Evolutionary conservation across 768 basidiomycete genomes (phyloP), one percentile per base, ranked within the genome.

Genomic region (Kwoniella newhampshirensis): DNA sequence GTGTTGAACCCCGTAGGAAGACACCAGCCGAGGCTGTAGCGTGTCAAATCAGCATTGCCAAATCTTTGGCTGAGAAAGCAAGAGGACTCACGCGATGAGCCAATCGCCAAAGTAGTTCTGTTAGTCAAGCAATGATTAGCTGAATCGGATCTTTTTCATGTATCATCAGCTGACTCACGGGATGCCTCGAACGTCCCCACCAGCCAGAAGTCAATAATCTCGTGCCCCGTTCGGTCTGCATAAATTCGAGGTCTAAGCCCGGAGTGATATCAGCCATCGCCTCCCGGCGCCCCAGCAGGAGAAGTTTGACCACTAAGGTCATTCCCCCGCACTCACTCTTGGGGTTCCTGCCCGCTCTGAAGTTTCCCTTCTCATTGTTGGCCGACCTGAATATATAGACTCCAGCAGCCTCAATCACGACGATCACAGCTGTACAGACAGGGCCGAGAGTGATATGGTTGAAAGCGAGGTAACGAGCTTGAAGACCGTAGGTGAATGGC

Each of bases 161-260:
- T 4, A 27, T n/a, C 42, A 36, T 12, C 17, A 41, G 3, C 18
- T 32, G 15, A 60, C 74, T 63, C 42, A 75, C 74, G 26, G 96
- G 96, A 77, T 99, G 96, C 37, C 89, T 83, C 0, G 88, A 93
- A 47, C 82, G 77, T 8, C 93, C 94, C 96, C 96, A 99, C 96
- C 96, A 98, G 6, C 96, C 96, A 3, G 89, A 89, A 26, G 86
- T 94, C 25, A 99, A 82, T 30, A 99, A 81, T 75, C 91, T 96
- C 2, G 89, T 86, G 13, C 96, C 96, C 17, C 84, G 83, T 62
- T 85, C 82, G 1, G 96, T 98, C 39, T 83, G 81, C 74, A 97
- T 83, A 70, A 78, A 93, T 60, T 82, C 78, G 18, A 94, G 79
- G 71, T 89, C 92, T 94, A 45, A 26, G 25, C 3, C 18, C 0